Percentiles rank a stretch among this genome's conserved stretches.
These are phyloP conservation scores for Zea mays DNA, from an alignment of 176 grass and related monocot species.

Conservation along the genomic window DNA sequence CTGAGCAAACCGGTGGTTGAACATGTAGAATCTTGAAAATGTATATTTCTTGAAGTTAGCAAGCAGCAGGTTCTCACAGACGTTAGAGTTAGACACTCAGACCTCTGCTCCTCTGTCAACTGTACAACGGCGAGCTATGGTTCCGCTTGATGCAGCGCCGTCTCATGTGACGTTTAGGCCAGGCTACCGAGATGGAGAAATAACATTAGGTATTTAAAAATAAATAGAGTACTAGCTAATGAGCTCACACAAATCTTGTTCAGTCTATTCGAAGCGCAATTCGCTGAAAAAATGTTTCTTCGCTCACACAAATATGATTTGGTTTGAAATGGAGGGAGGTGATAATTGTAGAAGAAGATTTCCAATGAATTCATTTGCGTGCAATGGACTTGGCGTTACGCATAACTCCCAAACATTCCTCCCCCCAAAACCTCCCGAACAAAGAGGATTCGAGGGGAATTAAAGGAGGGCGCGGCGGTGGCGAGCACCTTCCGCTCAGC, in stretches of 20 bases:
- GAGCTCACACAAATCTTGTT: background rate
- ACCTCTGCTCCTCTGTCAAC: background rate
- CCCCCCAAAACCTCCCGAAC: background rate
- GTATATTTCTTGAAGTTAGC: background rate
- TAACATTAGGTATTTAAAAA: background rate
- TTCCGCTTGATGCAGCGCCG: background rate
- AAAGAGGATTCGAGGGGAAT: background rate
- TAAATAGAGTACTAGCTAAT: no score
- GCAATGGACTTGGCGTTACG: background rate
- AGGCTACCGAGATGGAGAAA: background rate
- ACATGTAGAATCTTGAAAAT: background rate
- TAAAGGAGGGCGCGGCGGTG: background rate
- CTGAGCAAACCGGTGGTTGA: constrained; percentile 24
- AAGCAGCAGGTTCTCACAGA: background rate
- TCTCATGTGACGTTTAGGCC: background rate
- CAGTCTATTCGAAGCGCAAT: background rate
- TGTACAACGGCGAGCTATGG: background rate
- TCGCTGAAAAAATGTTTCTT: background rate
- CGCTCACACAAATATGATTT: background rate
- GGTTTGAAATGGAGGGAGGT: background rate
- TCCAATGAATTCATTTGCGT: background rate
- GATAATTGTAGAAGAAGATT: background rate
- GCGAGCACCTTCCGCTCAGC: background rate
- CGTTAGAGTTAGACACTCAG: background rate
- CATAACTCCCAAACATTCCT: no score